Base-by-base conservation (phyloP, 805 yeast genomes). In the Kurtzmaniella fragi region DNA sequence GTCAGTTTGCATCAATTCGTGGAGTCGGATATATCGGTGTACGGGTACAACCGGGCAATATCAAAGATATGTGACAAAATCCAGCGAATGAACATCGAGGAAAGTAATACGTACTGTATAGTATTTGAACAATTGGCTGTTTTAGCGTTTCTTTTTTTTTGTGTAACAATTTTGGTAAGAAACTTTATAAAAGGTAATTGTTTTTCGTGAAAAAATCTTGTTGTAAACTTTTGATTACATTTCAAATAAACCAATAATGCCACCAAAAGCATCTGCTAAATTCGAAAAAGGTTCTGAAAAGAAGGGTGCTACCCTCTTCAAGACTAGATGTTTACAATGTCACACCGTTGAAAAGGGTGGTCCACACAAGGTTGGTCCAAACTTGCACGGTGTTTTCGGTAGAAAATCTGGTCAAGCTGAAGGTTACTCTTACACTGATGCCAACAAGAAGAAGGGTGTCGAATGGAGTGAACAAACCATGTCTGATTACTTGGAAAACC, bases 301-400 rank as follows among this genome's bases (percentile, higher is more conserved):
- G 58, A 93, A 93, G 77, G 99, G 99, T 79, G 98, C 98, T 54
- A 87, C 87, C 64, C 78, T 93, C 53, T 93, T 93, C 84, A 93
- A 93, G 77, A 93, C 98, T 52, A 89, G 99, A 83, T 93, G 99
- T 73, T 77, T 89, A 56, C 98, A 93, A 77, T 93, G 99, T 72
- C 99, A 93, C 83, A 91, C 98, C 59, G 82, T 83, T 52, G 98
- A 91, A 70, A 77, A 74, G 47, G 96, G 96, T 62, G 98, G 95
- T 49, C 91, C 97, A 56, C 81, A 91, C 85, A 93, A 93, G 80
- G 97, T 91, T 59, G 99, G 99, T 70, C 99, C 99, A 65, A 93
- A 91, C 73, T 83, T 93, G 67, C 84, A 87, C 73, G 99, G 97
- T 71, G 73, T 93, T 54, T 76, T 93, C 50, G 95, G 95, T 62